phyloP scores from a whole-genome alignment of 352 stramenopile genomes.

The Pythium inflatum region DNA sequence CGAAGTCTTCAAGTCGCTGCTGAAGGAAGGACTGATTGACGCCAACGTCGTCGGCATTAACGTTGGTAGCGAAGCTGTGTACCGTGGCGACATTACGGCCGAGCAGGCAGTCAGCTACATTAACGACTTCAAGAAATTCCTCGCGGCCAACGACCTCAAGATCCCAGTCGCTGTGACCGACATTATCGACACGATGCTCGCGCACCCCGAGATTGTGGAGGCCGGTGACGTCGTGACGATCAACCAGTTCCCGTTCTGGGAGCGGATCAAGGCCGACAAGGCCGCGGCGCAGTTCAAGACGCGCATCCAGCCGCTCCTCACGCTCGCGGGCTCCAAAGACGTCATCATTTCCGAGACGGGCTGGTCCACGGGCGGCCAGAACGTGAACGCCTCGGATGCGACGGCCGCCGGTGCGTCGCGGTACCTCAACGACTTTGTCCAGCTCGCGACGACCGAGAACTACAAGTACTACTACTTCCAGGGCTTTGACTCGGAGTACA shows the following conservation, averaged over 20 bases:
- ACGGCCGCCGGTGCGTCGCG: slow-evolving; percentile 56
- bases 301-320: slow-evolving; percentile 69
- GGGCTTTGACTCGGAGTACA: slow-evolving; percentile 83
- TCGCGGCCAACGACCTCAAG: slow-evolving; percentile 59
- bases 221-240: slow-evolving; percentile 79
- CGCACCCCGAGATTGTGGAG: slow-evolving; percentile 78
- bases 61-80: slow-evolving; percentile 81
- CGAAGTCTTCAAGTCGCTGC: slow-evolving; percentile 60
- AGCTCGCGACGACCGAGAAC: slow-evolving; percentile 57
- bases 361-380: slow-evolving; percentile 70
- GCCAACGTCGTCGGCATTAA: slow-evolving; percentile 84
- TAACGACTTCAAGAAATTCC: slow-evolving; percentile 73
- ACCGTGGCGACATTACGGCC: slow-evolving; percentile 75
- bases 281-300: slow-evolving; percentile 72
- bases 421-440: slow-evolving; percentile 83
- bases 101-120: slow-evolving; percentile 74
- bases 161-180: slow-evolving; percentile 78
- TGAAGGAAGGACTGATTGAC: slow-evolving; percentile 68
- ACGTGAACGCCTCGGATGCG: slow-evolving; percentile 63
- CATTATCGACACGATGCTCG: slow-evolving; percentile 76
- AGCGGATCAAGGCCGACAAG: slow-evolving; percentile 59
- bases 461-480: slow-evolving; percentile 92
- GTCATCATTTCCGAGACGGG: slow-evolving; percentile 86
- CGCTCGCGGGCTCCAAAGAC: slow-evolving; percentile 68
- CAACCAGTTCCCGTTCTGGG: slow-evolving; percentile 90